phyloP scores from a whole-genome alignment of 2,329 filamentous ascomycete genomes.

The Venturia aucupariae region DNA sequence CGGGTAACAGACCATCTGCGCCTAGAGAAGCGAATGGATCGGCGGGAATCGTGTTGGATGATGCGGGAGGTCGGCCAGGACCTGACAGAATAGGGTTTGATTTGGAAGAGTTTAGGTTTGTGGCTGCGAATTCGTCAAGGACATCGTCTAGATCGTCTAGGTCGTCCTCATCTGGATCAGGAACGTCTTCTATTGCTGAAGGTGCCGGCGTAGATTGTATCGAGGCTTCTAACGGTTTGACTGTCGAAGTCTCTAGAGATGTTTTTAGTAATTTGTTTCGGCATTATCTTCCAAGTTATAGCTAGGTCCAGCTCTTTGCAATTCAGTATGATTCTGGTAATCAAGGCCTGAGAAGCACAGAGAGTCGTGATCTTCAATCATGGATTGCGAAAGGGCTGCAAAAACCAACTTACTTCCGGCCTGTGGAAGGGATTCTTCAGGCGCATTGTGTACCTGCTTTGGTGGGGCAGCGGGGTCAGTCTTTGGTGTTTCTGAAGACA shows the following conservation, averaged over 20 bases:
- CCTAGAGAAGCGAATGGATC: constrained; percentile 24
- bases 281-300: neutral
- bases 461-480: constrained; percentile 5
- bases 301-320: neutral
- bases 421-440: neutral
- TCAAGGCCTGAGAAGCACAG: neutral
- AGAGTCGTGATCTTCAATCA: neutral
- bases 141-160: constrained; percentile 90
- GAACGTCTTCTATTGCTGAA: constrained; percentile 38
- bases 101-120: constrained; percentile 45
- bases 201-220: constrained; percentile 5
- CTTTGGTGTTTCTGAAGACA: neutral
- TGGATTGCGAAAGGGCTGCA: neutral
- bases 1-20: constrained; percentile 13
- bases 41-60: constrained; percentile 19
- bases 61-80: constrained; percentile 19
- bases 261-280: neutral
- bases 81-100: constrained; percentile 19
- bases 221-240: neutral
- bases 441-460: neutral
- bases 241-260: neutral
- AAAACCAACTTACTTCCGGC: neutral
- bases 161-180: constrained; percentile 89
- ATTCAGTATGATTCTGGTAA: neutral
- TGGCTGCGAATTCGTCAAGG: constrained; percentile 77